Evolutionary conservation across 75 land plant genomes (phyloP).

Genomic region (Azolla pinnata): DNA sequence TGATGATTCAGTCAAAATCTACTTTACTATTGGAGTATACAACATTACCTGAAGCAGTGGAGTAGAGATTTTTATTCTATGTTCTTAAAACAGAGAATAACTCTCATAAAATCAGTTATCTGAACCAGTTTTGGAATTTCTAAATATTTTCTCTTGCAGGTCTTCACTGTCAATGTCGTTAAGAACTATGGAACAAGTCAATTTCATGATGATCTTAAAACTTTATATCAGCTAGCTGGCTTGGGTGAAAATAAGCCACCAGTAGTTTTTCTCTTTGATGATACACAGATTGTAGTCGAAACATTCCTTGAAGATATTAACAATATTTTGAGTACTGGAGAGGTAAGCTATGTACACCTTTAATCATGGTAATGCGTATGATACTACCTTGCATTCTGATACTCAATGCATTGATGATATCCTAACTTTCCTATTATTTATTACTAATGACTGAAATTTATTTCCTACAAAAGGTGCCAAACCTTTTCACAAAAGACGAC

Average conservation of each 20-base stretch:
- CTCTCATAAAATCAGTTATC: neutral
- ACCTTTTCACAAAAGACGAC: constrained; percentile 26
- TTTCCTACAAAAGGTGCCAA: constrained; percentile 19
- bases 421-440: too few species aligned
- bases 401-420: too few species aligned
- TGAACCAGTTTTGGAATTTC: neutral
- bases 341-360: constrained; percentile 14
- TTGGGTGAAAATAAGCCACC: constrained; percentile 20
- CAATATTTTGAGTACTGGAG: constrained; percentile 27
- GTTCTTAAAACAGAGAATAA: neutral
- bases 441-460: neutral
- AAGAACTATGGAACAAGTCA: constrained; percentile 17
- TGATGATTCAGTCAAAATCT: too few species aligned
- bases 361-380: neutral
- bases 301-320: constrained; percentile 32
- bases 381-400: too few species aligned
- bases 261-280: constrained; percentile 29
- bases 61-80: too few species aligned
- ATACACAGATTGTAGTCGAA: constrained; percentile 27
- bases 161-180: constrained; percentile 16
- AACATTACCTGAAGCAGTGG: too few species aligned
- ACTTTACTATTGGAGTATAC: too few species aligned
- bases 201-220: constrained; percentile 29
- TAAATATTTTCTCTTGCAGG: constrained; percentile 4
- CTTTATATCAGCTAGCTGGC: constrained; percentile 22